Evolutionary conservation across 306 rosid genomes (phyloP), one percentile per base, ranked within the genome.

Genomic region (Astragalus glycyphyllos): DNA sequence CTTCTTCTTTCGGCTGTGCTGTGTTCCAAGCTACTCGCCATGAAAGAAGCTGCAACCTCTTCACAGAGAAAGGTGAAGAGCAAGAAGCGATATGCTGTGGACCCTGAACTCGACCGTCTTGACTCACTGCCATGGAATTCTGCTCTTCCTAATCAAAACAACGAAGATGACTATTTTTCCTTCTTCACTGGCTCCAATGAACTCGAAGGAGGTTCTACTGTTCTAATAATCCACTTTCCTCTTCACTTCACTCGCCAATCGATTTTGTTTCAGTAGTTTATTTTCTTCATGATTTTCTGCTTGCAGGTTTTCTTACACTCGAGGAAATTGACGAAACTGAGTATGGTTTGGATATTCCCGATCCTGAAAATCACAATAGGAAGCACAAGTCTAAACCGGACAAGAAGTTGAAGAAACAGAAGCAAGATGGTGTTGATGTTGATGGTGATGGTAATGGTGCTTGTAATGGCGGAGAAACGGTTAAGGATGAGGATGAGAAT

Each of bases 271-370:
- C n/a, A 51, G 0, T 55, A 3, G 54, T 40, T 50, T 41, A 49
- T 10, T 49, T 32, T 16, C 11, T 37, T 44, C 13, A 8, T 40
- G 8, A 11, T 68, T 34, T 54, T 26, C 13, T 59, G 54, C 38
- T 40, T 13, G 14, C 35, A 89, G 99, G 99, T 40, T 94, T 90
- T 79, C 90, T 91, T 58, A 82, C 91, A 47, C 87, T 94, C 5
- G 99, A 94, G 80, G 99, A 90, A 92, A 87, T 94, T 77, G 91
- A 84, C 2, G 97, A 94, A 62, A 80, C 86, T n/a, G 86, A 54
- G 7, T 94, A 90, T 73, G 92, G 88, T 17, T 72, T 87, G 59
- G 71, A 58, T 17, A 76, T 89, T 83, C 96, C 95, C 2, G 65
- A 85, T 67, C 85, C 81, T 34, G 83, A 71, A 74, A 63, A 56